A percentile compares a stretch with the other conserved stretches of the same genome.
Conservation (phyloP, 345 rosid species). For the Rubroshorea leprosula region DNA sequence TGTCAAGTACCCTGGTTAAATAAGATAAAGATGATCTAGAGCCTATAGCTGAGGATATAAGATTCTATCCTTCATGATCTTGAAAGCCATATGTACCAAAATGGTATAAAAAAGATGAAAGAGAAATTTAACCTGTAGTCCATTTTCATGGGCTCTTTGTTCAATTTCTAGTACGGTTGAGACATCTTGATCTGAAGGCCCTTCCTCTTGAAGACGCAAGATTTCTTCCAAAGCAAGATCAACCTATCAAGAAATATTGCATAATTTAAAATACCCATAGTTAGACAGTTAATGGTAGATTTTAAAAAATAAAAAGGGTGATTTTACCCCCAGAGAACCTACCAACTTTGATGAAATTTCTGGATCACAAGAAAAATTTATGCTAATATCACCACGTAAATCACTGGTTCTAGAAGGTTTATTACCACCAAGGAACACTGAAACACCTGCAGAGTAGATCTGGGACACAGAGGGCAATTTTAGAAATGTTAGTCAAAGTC, state of each 20-base stretch:
- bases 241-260: constrained; percentile 39
- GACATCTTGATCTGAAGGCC: constrained; percentile 67
- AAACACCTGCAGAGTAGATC: constrained; percentile 83
- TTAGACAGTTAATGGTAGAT: background rate
- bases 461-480: constrained; percentile 22
- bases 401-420: constrained; percentile 84
- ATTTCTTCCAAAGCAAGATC: constrained; percentile 86
- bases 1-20: background rate
- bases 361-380: constrained; percentile 90
- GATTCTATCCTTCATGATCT: background rate
- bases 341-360: constrained; percentile 79
- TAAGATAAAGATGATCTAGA: background rate
- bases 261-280: background rate
- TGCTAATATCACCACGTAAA: constrained; percentile 79
- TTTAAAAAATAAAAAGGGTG: background rate
- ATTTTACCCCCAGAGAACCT: constrained; percentile 1
- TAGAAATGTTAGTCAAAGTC: constrained; percentile 2
- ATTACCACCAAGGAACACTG: constrained; percentile 78
- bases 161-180: constrained; percentile 80
- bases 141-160: constrained; percentile 91
- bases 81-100: background rate
- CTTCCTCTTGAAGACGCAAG: constrained; percentile 69
- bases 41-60: constrained; percentile 4
- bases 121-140: constrained; percentile 56
- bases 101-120: background rate